phyloP scores from a whole-genome alignment of 2,329 filamentous ascomycete species.

The Cercospora janseana region DNA sequence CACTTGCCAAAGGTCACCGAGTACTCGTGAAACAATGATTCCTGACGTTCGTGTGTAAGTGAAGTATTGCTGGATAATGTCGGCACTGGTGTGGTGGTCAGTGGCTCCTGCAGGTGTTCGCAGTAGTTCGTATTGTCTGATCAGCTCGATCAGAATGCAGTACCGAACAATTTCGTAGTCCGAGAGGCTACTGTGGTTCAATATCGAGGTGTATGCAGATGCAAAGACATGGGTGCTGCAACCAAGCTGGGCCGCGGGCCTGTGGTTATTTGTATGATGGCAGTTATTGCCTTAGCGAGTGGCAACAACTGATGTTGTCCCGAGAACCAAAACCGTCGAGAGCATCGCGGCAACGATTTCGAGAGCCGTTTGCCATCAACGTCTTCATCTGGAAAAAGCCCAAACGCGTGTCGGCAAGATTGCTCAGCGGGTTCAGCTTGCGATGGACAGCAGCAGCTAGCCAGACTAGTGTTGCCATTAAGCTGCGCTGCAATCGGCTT shows the following conservation, averaged over 20 bases:
- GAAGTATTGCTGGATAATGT: too few species aligned
- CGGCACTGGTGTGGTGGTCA: slow-evolving; percentile 1
- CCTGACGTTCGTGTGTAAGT: not conserved
- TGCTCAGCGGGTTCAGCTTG: too few species aligned
- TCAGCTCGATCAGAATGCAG: not conserved
- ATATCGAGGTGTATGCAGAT: slow-evolving; percentile 6
- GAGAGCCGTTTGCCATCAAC: not conserved
- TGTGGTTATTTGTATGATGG: not conserved
- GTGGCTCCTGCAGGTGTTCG: slow-evolving; percentile 9
- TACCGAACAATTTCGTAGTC: not conserved
- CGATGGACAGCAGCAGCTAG: too few species aligned
- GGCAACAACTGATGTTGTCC: slow-evolving; percentile 11
- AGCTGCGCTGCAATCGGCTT: too few species aligned
- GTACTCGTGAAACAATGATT: not conserved
- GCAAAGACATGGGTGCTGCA: not conserved
- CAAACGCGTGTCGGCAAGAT: too few species aligned
- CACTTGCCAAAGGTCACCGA: not conserved
- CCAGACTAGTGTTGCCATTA: too few species aligned
- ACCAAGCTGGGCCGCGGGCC: too few species aligned
- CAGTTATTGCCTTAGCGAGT: not conserved
- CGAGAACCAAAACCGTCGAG: slow-evolving; percentile 11
- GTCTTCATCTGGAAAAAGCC: too few species aligned
- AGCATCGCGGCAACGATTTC: not conserved
- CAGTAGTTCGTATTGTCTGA: slow-evolving; percentile 5
- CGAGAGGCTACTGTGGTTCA: not conserved